Evolutionary conservation across 1,284 basidiomycete species (phyloP).

Genomic region (Fomitopsis palustris): DNA sequence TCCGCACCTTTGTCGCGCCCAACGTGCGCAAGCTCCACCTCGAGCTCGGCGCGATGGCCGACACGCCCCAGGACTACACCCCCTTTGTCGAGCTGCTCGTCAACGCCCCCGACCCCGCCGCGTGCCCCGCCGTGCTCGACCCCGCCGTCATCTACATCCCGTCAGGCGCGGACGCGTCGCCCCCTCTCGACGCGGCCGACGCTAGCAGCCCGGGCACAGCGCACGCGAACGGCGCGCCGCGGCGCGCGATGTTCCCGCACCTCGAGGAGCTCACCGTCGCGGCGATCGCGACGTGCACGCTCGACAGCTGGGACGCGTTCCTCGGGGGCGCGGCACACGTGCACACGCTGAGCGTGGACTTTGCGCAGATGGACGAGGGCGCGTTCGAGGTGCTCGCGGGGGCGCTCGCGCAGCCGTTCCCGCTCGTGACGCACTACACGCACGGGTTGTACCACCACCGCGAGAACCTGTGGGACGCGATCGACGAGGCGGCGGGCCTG

Average conservation of each 20-base stretch:
- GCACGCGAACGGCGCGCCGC: slow-evolving; percentile 3
- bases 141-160: slow-evolving; percentile 1
- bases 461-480: neutral
- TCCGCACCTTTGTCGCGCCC: slow-evolving; percentile 43
- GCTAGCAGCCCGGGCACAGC: neutral
- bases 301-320: slow-evolving; percentile 35
- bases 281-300: slow-evolving; percentile 40
- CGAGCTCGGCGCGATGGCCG: slow-evolving; percentile 37
- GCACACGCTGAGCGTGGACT: slow-evolving; percentile 43
- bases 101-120: slow-evolving; percentile 4
- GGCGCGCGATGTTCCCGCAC: slow-evolving; percentile 25
- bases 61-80: slow-evolving; percentile 42
- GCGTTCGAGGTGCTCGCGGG: slow-evolving; percentile 35
- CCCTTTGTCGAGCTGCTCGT: slow-evolving; percentile 41
- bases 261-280: slow-evolving; percentile 42
- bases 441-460: neutral
- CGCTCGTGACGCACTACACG: neutral
- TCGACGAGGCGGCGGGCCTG: neutral
- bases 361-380: slow-evolving; percentile 32
- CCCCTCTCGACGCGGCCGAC: neutral
- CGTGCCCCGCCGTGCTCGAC: slow-evolving; percentile 1
- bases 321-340: slow-evolving; percentile 34
- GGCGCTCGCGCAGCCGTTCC: neutral
- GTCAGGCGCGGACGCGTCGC: neutral
- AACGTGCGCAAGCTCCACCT: slow-evolving; percentile 40